phyloP scores from a whole-genome alignment of 768 basidiomycete genomes.

The Asterophora lycoperdoides region DNA sequence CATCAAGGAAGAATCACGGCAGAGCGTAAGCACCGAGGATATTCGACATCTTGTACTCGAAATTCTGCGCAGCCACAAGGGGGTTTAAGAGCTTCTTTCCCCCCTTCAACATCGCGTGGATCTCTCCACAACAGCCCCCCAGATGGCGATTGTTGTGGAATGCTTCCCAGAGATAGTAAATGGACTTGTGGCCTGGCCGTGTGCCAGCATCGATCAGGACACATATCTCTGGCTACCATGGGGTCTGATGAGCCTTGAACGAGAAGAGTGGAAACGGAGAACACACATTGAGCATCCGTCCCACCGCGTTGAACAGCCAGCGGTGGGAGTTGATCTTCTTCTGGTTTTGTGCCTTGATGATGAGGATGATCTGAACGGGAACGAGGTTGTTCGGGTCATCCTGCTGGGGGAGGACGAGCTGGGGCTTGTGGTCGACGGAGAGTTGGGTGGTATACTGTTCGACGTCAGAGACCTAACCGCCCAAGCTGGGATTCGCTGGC shows the following conservation, averaged over 20 bases:
- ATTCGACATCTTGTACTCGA: conserved; percentile 98
- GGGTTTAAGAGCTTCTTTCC: conserved; percentile 91
- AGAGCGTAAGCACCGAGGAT: conserved; percentile 69
- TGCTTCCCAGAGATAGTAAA: conserved; percentile 93
- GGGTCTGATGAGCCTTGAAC: background rate
- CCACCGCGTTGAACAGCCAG: conserved; percentile 95
- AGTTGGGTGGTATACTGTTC: conserved; percentile 91
- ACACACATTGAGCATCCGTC: conserved; percentile 62
- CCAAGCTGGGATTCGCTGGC: background rate
- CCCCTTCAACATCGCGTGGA: conserved; percentile 96
- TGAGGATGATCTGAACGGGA: conserved; percentile 87
- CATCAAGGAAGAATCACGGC: too few relatives aligned
- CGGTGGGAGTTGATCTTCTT: conserved; percentile 96
- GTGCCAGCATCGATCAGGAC: conserved; percentile 94
- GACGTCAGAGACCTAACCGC: background rate
- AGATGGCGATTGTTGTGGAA: conserved; percentile 77
- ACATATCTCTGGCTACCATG: conserved; percentile 81
- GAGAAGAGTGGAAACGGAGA: background rate
- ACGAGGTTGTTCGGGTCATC: conserved; percentile 91
- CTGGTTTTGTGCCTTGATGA: conserved; percentile 92
- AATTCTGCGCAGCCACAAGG: conserved; percentile 92
- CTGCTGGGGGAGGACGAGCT: conserved; percentile 83
- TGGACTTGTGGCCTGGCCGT: conserved; percentile 92
- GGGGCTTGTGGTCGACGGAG: conserved; percentile 86
- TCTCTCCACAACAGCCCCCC: conserved; percentile 88